phyloP scores from a whole-genome alignment of 2,329 filamentous ascomycete species.

The Laburnicola sp. region DNA sequence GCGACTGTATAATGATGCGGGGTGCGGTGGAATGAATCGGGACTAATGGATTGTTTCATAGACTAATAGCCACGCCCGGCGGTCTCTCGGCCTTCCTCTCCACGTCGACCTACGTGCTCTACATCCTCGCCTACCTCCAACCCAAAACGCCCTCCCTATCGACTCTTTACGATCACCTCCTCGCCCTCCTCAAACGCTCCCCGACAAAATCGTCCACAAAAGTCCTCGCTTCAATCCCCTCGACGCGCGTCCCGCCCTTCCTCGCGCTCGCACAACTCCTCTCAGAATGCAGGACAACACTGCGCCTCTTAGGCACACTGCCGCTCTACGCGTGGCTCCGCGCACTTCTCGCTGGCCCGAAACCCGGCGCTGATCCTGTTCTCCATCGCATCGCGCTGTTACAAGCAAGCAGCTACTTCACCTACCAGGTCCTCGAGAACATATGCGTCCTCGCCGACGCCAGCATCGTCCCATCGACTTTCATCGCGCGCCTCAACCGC shows the following conservation, averaged over 20 bases:
- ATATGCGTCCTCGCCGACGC: constrained; percentile 48
- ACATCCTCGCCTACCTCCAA: constrained; percentile 50
- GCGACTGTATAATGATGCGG: not conserved
- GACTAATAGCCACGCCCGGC: constrained; percentile 50
- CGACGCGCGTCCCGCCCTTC: constrained; percentile 34
- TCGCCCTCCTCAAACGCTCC: constrained; percentile 40
- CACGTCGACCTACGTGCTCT: constrained; percentile 53
- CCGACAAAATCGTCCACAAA: constrained; percentile 29
- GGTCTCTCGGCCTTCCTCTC: constrained; percentile 51
- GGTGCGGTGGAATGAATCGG: not conserved
- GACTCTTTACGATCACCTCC: constrained; percentile 30
- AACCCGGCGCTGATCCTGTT: constrained; percentile 47
- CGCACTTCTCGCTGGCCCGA: constrained; percentile 46
- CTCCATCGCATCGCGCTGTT: constrained; percentile 48
- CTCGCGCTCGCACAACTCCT: constrained; percentile 45
- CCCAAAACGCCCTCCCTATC: constrained; percentile 43
- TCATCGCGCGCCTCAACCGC: constrained; percentile 45
- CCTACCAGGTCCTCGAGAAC: constrained; percentile 52
- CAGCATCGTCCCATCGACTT: constrained; percentile 41
- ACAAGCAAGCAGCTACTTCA: constrained; percentile 49
- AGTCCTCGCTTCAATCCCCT: constrained; percentile 30
- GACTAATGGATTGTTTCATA: constrained; percentile 21
- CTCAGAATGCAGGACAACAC: constrained; percentile 48
- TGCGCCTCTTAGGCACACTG: constrained; percentile 49
- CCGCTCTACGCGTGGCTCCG: constrained; percentile 52